Base-by-base conservation (phyloP, 106 monocot species). In the Acorus gramineus region DNA sequence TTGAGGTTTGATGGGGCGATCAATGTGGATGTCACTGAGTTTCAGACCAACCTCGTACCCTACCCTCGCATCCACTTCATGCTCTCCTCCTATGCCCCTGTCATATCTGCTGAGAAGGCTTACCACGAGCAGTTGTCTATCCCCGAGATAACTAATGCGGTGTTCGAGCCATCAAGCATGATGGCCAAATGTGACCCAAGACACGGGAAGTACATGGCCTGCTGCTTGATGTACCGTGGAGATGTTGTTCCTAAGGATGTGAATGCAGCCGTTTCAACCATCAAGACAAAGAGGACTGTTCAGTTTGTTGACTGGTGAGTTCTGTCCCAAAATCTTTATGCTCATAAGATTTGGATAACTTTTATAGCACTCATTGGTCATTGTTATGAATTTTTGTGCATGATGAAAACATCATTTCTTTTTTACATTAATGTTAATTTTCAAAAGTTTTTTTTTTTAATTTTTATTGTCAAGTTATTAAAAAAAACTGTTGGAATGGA, bases 181-280 rank as follows among this genome's bases (percentile, higher is more conserved):
- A 77, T 77, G 77, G 77, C 77, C 3, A 77, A 77, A 49, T 77
- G 77, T 14, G 77, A 77, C 54, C 77, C 77, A 2, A 66, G 78
- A 1, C 28, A 28, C 28, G 28, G 28, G 28, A 28, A 28, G 28
- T 28, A 28, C 28, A 28, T 28, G 28, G 78, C 78, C 3, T 79
- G 78, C 53, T 79, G 78, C 57, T 56, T 79, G 42, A 79, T 79
- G 78, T 79, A 79, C 61, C 72, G 78, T n/a, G 78, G 78, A 4
- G 78, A 79, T 63, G 78, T 79, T 45, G 78, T 79, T 44, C 73
- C 78, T 1, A 79, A 79, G 68, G 78, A 79, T 47, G 78, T 79
- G 8, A 79, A 79, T 47, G 78, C 78, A 3, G 78, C 78, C 1
- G 78, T 78, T 11, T 60, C 66, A 10, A 72, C 78, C 2, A 78